These are phyloP conservation scores for Cornus florida DNA, from an alignment of 148 eudicot species.

Conservation along the genomic window DNA sequence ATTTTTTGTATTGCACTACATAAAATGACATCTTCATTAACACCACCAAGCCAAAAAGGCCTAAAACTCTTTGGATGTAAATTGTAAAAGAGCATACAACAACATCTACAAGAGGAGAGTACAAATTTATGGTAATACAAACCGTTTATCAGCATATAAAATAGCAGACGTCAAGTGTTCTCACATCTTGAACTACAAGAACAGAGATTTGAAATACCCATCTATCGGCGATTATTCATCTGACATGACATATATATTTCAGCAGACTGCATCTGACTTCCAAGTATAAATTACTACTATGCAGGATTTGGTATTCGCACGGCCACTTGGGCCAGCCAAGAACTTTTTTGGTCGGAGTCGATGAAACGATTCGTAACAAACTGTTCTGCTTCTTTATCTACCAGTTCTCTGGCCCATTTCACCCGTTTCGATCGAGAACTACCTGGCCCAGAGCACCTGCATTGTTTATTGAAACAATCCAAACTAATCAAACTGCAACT, in stretches of 20 bases:
- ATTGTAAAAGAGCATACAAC: not conserved
- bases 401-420: conserved; percentile 77
- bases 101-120: too few species aligned
- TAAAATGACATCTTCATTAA: not conserved
- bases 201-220: not conserved
- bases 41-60: not conserved
- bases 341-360: conserved; percentile 67
- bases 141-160: not conserved
- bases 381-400: conserved; percentile 73
- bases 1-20: too few species aligned
- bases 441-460: conserved; percentile 75
- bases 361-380: conserved; percentile 69
- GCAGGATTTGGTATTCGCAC: conserved; percentile 76
- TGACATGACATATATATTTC: not conserved
- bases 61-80: not conserved
- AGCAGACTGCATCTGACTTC: too few species aligned
- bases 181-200: not conserved
- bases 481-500: not conserved
- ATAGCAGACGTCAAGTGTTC: not conserved
- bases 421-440: conserved; percentile 59
- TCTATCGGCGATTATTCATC: conserved; percentile 1
- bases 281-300: conserved; percentile 16
- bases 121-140: not conserved
- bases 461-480: conserved; percentile 4
- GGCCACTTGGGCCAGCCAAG: conserved; percentile 87